Percentiles rank a stretch among this genome's conserved stretches.
phyloP scores from a whole-genome alignment of 2,329 filamentous ascomycete genomes.

The Pseudopyricularia javanii region DNA sequence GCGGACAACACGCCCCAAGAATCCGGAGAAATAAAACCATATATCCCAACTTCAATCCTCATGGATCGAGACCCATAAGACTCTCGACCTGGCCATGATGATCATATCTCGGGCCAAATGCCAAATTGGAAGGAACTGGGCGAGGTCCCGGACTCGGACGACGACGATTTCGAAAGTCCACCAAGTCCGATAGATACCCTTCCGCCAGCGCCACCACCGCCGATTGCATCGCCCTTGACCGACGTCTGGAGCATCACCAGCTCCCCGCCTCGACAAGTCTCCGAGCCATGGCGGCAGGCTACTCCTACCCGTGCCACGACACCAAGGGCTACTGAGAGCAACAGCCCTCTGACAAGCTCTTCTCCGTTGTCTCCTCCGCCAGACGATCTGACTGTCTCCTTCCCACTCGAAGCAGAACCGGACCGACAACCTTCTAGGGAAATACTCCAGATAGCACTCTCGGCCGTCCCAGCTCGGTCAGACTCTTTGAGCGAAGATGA shows the following conservation, averaged over 20 bases:
- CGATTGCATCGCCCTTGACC: neutral
- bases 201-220: neutral
- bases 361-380: slow-evolving; percentile 1
- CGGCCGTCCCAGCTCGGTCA: neutral
- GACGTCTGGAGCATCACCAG: slow-evolving; percentile 2
- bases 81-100: slow-evolving; percentile 12
- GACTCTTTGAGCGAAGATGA: neutral
- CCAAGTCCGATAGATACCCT: neutral
- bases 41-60: neutral
- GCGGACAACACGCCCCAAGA: neutral
- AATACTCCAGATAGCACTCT: neutral
- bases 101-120: slow-evolving; percentile 17
- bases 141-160: slow-evolving; percentile 30
- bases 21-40: neutral
- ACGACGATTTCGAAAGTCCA: slow-evolving; percentile 23
- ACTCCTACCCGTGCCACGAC: neutral
- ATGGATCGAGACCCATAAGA: neutral
- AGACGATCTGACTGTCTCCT: neutral
- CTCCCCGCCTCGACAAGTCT: neutral
- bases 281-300: neutral
- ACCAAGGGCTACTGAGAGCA: neutral
- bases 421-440: neutral
- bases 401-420: neutral
- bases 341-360: neutral
- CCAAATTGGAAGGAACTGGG: slow-evolving; percentile 30